These are phyloP conservation scores for Cymbopogon citratus DNA, from an alignment of 176 grass and related monocot genomes.

Conservation along the genomic window DNA sequence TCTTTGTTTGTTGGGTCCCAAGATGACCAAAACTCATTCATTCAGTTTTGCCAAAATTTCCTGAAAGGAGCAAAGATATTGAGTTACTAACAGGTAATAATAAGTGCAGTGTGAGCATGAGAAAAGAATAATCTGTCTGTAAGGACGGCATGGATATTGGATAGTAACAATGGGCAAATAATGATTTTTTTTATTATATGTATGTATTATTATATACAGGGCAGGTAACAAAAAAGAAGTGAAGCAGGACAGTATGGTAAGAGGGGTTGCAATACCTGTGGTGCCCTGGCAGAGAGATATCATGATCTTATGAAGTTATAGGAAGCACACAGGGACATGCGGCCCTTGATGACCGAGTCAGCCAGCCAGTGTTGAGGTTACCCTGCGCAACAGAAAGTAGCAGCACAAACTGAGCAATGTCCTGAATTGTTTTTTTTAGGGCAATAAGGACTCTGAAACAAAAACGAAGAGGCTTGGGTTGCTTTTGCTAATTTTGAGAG, in stretches of 20 bases:
- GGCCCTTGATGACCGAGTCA: background rate
- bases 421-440: background rate
- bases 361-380: background rate
- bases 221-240: background rate
- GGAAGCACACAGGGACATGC: background rate
- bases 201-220: background rate
- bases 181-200: background rate
- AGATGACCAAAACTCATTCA: slow-evolving; percentile 10
- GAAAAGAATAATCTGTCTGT: background rate
- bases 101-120: background rate
- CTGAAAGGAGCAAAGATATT: slow-evolving; percentile 9
- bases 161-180: background rate
- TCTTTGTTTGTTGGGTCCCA: background rate
- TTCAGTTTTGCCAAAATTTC: background rate
- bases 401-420: background rate
- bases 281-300: background rate
- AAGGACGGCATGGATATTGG: background rate
- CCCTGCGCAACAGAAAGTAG: background rate
- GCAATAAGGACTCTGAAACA: background rate
- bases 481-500: background rate
- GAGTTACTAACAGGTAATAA: background rate
- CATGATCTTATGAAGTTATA: background rate
- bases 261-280: background rate
- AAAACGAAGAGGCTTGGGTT: background rate
- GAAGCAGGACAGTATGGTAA: background rate